A percentile compares a stretch with the other conserved stretches of the same genome.
Evolutionary conservation across 768 basidiomycete species (phyloP).

Genomic region (Mycena vitilis): DNA sequence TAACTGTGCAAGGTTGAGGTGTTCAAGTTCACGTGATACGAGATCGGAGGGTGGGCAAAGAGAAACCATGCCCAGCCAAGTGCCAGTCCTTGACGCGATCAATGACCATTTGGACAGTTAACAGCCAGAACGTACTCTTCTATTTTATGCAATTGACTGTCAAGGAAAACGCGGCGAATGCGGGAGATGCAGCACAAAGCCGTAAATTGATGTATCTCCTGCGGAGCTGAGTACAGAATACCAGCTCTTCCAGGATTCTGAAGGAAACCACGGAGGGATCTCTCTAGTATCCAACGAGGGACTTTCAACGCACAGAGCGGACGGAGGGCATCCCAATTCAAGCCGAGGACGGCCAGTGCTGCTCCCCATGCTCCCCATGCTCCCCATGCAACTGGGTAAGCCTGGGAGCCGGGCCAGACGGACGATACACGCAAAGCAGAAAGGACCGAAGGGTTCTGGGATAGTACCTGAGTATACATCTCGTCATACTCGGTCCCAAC

Average conservation of each 20-base stretch:
- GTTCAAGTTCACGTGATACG: neutral
- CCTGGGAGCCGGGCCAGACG: neutral
- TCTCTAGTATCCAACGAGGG: too few relatives aligned
- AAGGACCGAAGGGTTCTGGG: neutral
- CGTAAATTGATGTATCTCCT: neutral
- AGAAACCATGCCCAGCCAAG: neutral
- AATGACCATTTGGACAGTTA: neutral
- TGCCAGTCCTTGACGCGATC: neutral
- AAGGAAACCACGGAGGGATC: neutral
- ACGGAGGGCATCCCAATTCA: constrained; percentile 9
- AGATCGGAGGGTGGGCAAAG: neutral
- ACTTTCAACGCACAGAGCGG: neutral
- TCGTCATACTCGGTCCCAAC: neutral
- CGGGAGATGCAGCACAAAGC: constrained; percentile 8
- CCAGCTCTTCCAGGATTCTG: neutral
- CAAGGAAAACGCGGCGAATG: neutral
- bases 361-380: too few relatives aligned
- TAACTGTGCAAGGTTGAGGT: constrained; percentile 4
- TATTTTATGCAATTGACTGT: neutral
- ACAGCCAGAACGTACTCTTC: neutral
- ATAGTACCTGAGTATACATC: neutral
- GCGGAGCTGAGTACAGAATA: neutral
- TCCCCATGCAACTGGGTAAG: neutral
- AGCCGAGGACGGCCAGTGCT: neutral
- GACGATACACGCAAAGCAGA: neutral